Percentiles rank a stretch among this genome's conserved stretches.
These are phyloP conservation scores for Alloteropsis semialata DNA, from an alignment of 176 grass and related monocot species.

Conservation along the genomic window DNA sequence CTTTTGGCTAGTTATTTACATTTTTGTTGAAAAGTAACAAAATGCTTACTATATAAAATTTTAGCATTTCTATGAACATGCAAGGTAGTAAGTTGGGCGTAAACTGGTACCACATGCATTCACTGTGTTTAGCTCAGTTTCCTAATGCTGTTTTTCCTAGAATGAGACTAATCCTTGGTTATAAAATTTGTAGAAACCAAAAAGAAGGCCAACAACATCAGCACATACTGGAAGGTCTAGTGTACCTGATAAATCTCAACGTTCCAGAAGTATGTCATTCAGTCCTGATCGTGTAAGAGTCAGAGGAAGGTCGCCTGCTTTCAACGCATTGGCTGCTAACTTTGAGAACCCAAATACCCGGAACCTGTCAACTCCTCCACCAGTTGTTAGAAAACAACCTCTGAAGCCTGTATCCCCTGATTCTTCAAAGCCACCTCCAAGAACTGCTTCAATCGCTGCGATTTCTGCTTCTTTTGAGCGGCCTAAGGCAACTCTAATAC, in stretches of 20 bases:
- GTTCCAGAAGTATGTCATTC: slow-evolving; percentile 97
- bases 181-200: slow-evolving; percentile 71
- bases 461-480: slow-evolving; percentile 85
- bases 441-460: slow-evolving; percentile 52
- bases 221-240: slow-evolving; percentile 76
- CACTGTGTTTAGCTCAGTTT: not conserved
- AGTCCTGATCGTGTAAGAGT: slow-evolving; percentile 93
- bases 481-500: slow-evolving; percentile 82
- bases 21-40: not conserved
- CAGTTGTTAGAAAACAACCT: slow-evolving; percentile 60
- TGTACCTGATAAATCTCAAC: slow-evolving; percentile 86
- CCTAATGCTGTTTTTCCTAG: not conserved
- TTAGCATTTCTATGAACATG: slow-evolving; percentile 11
- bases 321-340: slow-evolving; percentile 93
- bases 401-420: slow-evolving; percentile 60
- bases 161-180: slow-evolving; percentile 30
- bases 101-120: not conserved
- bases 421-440: slow-evolving; percentile 57
- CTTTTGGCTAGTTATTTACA: slow-evolving; percentile 8
- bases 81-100: not conserved
- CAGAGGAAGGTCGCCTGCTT: slow-evolving; percentile 92
- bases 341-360: slow-evolving; percentile 87
- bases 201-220: slow-evolving; percentile 69
- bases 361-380: slow-evolving; percentile 96
- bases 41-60: not conserved